Evolutionary conservation across 768 basidiomycete genomes (phyloP).

Genomic region (Gymnopilus dilepis): DNA sequence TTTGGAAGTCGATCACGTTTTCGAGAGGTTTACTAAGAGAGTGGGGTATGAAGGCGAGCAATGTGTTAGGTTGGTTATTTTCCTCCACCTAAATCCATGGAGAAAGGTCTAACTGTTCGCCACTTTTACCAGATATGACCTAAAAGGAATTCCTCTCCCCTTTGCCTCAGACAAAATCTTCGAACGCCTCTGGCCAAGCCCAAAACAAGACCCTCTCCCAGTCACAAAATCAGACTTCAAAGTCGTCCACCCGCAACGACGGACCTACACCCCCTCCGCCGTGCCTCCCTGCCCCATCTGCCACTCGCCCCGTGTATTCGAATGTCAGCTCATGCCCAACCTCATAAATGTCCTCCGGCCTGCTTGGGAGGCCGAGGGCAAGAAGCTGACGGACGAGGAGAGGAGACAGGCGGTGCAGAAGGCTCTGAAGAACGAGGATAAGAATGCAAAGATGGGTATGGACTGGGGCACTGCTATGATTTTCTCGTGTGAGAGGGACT

Average conservation of each 20-base stretch:
- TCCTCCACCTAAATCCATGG: conserved; percentile 2
- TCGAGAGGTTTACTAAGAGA: conserved; percentile 82
- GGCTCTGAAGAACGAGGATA: conserved; percentile 49
- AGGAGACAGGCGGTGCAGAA: conserved; percentile 65
- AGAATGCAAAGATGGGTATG: conserved; percentile 67
- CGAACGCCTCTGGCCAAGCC: conserved; percentile 72
- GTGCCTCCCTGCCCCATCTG: conserved; percentile 75
- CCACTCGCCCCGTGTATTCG: conserved; percentile 73
- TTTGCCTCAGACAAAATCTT: conserved; percentile 82
- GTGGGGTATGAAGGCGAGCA: conserved; percentile 77
- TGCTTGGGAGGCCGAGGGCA: conserved; percentile 31
- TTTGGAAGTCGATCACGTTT: conserved; percentile 79
- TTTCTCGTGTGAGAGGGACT: conserved; percentile 87
- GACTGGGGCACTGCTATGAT: conserved; percentile 95
- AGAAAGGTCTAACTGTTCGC: not conserved
- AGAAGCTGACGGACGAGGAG: conserved; percentile 66
- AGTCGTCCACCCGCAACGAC: conserved; percentile 51
- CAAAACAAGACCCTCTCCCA: conserved; percentile 49
- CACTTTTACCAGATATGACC: conserved; percentile 69
- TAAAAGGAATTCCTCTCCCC: conserved; percentile 83
- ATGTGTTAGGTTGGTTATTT: conserved; percentile 80
- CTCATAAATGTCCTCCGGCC: conserved; percentile 76
- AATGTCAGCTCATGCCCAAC: conserved; percentile 95
- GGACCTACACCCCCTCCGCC: conserved; percentile 57
- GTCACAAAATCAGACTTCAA: conserved; percentile 68